Percentiles rank a stretch among this genome's conserved stretches.
These are phyloP conservation scores for Mycena maculata DNA, from an alignment of 768 basidiomycete species.

Conservation along the genomic window DNA sequence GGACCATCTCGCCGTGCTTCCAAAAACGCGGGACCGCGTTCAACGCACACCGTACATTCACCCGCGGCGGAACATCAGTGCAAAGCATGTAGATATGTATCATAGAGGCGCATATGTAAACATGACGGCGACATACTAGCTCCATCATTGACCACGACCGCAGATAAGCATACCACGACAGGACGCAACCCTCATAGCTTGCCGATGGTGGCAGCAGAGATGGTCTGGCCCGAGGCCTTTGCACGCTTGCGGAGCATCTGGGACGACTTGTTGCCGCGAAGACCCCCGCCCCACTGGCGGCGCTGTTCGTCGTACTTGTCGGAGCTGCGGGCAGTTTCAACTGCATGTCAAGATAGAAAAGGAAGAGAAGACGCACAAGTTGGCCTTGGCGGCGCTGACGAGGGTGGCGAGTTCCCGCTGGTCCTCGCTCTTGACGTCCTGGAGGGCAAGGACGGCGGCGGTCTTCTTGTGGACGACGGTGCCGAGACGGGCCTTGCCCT, in stretches of 20 bases:
- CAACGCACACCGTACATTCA: too few relatives aligned
- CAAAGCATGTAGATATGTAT: not conserved
- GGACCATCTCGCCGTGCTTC: too few relatives aligned
- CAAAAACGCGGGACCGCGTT: too few relatives aligned
- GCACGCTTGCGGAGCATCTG: conserved; percentile 95
- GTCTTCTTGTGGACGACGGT: conserved; percentile 99
- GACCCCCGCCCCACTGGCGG: conserved; percentile 95
- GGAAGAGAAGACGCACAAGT: conserved; percentile 76
- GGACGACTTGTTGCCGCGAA: conserved; percentile 94
- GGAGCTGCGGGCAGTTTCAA: conserved; percentile 58
- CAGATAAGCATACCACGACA: not conserved
- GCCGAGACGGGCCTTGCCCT: conserved; percentile 97
- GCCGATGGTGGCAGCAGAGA: conserved; percentile 64
- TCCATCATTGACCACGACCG: not conserved
- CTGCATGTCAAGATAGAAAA: not conserved
- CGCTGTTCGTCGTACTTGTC: conserved; percentile 95
- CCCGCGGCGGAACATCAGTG: too few relatives aligned
- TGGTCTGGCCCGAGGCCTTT: conserved; percentile 84
- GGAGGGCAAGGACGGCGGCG: conserved; percentile 88
- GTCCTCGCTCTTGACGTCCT: conserved; percentile 97
- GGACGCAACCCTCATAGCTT: conserved; percentile 66
- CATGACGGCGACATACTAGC: conserved; percentile 1
- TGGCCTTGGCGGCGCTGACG: conserved; percentile 94
- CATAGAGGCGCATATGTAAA: conserved; percentile 5
- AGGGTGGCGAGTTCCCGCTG: conserved; percentile 92